Evolutionary conservation across 495 filamentous ascomycete genomes (phyloP).

Genomic region (Neurospora sp.): DNA sequence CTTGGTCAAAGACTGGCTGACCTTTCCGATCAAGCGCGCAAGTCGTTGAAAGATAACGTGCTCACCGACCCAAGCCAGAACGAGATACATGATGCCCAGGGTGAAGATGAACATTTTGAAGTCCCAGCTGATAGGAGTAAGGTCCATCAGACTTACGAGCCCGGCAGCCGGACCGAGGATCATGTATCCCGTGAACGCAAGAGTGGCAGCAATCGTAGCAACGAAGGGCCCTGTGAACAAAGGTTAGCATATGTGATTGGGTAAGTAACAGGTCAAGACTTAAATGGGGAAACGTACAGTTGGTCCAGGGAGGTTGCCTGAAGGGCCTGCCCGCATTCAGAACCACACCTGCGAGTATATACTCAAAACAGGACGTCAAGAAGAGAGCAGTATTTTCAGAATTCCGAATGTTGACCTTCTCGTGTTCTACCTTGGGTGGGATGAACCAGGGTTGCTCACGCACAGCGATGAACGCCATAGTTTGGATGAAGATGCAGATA

Average conservation of each 20-base stretch:
- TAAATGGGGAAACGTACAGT: constrained; percentile 46
- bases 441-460: constrained; percentile 75
- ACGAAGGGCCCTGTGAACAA: constrained; percentile 66
- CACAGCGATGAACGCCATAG: constrained; percentile 61
- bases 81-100: constrained; percentile 58
- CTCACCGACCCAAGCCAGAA: constrained; percentile 60
- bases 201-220: constrained; percentile 56
- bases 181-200: constrained; percentile 64
- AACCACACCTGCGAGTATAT: constrained; percentile 79
- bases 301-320: constrained; percentile 67
- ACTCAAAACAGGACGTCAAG: constrained; percentile 85
- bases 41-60: constrained; percentile 56
- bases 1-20: constrained; percentile 44
- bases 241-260: constrained; percentile 5
- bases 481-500: constrained; percentile 72
- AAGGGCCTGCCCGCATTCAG: constrained; percentile 86
- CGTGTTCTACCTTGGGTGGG: constrained; percentile 60
- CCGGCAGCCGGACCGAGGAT: constrained; percentile 59
- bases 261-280: constrained; percentile 4
- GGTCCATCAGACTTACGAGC: constrained; percentile 68
- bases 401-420: constrained; percentile 76
- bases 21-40: constrained; percentile 54
- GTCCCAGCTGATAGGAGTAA: constrained; percentile 59
- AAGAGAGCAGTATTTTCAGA: constrained; percentile 90
- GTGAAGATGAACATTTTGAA: constrained; percentile 65